Percentiles rank a stretch among this genome's conserved stretches.
Evolutionary conservation across 768 basidiomycete species (phyloP).

Genomic region (Tylopilus plumbeoviolaceoides): DNA sequence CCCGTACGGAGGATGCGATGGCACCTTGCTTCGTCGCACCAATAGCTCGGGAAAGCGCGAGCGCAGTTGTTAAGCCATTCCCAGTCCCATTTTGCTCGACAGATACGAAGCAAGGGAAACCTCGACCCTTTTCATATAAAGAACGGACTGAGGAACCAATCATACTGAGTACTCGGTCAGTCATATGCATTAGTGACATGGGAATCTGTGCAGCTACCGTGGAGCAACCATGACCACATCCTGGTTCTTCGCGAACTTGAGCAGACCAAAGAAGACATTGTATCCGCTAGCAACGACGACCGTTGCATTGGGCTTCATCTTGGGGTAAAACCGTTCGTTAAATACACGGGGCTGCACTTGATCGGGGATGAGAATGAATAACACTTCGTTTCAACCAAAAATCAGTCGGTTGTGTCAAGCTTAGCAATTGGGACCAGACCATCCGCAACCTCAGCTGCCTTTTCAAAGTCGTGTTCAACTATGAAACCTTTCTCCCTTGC

Average conservation of each 20-base stretch:
- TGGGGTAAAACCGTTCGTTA: conserved; percentile 49
- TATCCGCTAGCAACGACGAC: conserved; percentile 49
- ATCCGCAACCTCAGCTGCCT: too few relatives aligned
- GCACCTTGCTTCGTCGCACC: neutral
- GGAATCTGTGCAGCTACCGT: neutral
- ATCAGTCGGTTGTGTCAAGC: neutral
- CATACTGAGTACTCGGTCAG: neutral
- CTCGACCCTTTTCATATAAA: neutral
- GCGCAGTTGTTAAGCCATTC: neutral
- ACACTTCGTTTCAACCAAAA: neutral
- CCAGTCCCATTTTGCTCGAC: neutral
- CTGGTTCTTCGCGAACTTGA: neutral
- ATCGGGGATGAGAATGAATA: conserved; percentile 62
- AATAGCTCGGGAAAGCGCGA: neutral
- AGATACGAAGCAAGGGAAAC: neutral
- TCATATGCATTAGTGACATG: neutral
- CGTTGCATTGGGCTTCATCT: conserved; percentile 38
- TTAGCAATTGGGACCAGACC: neutral
- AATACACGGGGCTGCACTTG: conserved; percentile 56
- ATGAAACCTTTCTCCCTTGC: too few relatives aligned
- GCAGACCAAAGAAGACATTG: conserved; percentile 49
- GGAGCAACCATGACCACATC: neutral
- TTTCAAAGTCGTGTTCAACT: too few relatives aligned
- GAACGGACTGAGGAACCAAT: neutral
- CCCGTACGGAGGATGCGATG: neutral